Evolutionary conservation across 2,329 filamentous ascomycete genomes (phyloP), one percentile per base, ranked within the genome.

Genomic region (Metarhizium guizhouense): DNA sequence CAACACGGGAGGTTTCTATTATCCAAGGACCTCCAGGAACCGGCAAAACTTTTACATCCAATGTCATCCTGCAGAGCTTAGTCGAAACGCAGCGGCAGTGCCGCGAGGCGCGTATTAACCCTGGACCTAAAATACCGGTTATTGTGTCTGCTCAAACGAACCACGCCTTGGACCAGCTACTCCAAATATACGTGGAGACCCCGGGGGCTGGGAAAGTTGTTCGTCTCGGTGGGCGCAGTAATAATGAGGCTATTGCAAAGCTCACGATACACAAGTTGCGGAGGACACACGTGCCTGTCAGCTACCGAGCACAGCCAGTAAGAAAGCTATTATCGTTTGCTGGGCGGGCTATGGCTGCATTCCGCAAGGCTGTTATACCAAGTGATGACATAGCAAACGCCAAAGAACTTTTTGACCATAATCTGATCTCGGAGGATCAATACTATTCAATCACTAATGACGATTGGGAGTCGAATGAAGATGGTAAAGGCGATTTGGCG

Each of bases 71-170:
- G 10, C 60, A 68, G 14, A 69, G 66, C 34, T 59, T 63, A 3
- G 52, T 70, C 2, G 82, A 81, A 50, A 75, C 86, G 1, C 73
- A 92, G 54, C 77, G 82, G 63, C 66, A 68, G 2, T 63, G 65
- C 2, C 74, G 70, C 0, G 82, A 86, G 56, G 49, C 47, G 14
- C 43, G 49, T 3, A 32, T 55, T 3, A n/a, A n/a, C 5, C 1
- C 55, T 6, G 38, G 45, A 2, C 54, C 60, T 2, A 13, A 18
- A 13, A 79, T 84, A 8, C 88, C 88, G 0, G 84, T 96, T 34
- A 77, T 96, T 20, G 76, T 96, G 3, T 81, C 90, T 0, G 90
- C 90, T 7, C 90, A 96, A 63, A 96, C 91, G 0, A 96, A 96
- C 57, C 90, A 96, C 68, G 91, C 91, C 0, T 73, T 96, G 0